These are phyloP conservation scores for Cubamyces lactineus DNA, from an alignment of 768 basidiomycete species.

Conservation along the genomic window DNA sequence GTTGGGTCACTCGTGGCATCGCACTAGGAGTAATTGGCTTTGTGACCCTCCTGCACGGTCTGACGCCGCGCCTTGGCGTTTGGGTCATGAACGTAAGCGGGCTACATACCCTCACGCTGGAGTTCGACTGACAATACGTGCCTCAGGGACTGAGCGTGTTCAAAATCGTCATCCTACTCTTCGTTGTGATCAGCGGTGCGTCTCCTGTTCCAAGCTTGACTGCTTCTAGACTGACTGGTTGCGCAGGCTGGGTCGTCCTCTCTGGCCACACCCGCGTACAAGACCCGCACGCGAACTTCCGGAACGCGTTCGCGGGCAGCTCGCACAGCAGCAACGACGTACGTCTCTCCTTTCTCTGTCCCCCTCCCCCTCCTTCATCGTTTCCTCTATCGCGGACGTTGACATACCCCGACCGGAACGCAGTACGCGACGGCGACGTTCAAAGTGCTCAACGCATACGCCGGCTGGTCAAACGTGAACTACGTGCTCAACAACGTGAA, in stretches of 20 bases:
- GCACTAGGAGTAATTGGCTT: slow-evolving; percentile 59
- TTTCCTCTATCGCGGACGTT: not conserved
- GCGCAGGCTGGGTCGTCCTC: slow-evolving; percentile 59
- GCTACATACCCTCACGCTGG: slow-evolving; percentile 29
- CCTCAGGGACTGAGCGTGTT: slow-evolving; percentile 52
- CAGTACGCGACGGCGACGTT: slow-evolving; percentile 65
- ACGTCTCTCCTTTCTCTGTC: slow-evolving; percentile 7
- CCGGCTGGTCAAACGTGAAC: slow-evolving; percentile 60
- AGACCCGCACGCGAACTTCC: slow-evolving; percentile 62
- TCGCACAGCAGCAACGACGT: slow-evolving; percentile 55
- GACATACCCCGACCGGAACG: not conserved
- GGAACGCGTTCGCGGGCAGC: slow-evolving; percentile 58
- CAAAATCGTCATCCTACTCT: slow-evolving; percentile 56
- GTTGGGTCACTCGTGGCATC: slow-evolving; percentile 61
- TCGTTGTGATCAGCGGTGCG: slow-evolving; percentile 55
- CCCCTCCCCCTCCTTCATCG: too few relatives aligned
- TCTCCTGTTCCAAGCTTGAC: not conserved
- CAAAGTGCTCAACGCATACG: slow-evolving; percentile 54
- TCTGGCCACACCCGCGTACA: slow-evolving; percentile 57
- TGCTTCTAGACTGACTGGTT: not conserved
- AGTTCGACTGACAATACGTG: slow-evolving; percentile 30
- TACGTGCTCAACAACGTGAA: slow-evolving; percentile 65
- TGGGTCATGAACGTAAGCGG: slow-evolving; percentile 55
- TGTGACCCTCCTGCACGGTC: slow-evolving; percentile 53
- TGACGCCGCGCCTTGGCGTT: slow-evolving; percentile 52